A percentile compares a stretch with the other conserved stretches of the same genome.
Evolutionary conservation across 164 flowering plant species (phyloP).

Genomic region (Liquidambar formosana): DNA sequence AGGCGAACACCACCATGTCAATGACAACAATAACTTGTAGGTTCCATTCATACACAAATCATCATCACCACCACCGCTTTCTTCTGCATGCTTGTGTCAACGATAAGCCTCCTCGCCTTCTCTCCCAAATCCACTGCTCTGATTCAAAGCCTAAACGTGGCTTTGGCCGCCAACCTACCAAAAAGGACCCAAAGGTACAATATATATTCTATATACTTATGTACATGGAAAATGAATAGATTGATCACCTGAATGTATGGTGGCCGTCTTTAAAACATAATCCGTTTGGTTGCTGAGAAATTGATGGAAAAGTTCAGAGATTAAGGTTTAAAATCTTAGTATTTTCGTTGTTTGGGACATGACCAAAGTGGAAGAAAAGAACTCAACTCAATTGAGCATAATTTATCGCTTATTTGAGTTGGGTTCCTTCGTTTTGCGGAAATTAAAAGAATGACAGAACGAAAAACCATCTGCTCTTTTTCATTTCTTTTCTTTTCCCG

Average conservation of each 20-base stretch:
- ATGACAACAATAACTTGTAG: neutral
- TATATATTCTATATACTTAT: neutral
- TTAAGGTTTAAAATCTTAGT: no score
- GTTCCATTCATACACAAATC: neutral
- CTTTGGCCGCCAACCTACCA: constrained; percentile 19
- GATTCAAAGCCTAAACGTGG: constrained; percentile 28
- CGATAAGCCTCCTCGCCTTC: neutral
- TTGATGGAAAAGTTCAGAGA: neutral
- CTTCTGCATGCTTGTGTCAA: neutral
- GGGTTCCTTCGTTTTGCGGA: no score
- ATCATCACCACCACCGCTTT: neutral
- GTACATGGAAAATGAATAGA: no score
- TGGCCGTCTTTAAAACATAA: no score
- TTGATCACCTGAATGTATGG: no score
- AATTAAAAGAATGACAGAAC: no score
- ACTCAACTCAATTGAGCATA: no score
- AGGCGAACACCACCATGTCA: neutral
- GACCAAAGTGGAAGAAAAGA: no score
- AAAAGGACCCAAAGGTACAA: constrained; percentile 4
- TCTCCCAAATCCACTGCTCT: constrained; percentile 20
- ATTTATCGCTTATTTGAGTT: no score
- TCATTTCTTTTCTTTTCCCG: no score
- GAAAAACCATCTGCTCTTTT: no score
- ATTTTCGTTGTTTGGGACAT: no score
- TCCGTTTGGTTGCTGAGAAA: neutral